Evolutionary conservation across 176 grass and related monocot genomes (phyloP).

Genomic region (Aechmea fasciata): DNA sequence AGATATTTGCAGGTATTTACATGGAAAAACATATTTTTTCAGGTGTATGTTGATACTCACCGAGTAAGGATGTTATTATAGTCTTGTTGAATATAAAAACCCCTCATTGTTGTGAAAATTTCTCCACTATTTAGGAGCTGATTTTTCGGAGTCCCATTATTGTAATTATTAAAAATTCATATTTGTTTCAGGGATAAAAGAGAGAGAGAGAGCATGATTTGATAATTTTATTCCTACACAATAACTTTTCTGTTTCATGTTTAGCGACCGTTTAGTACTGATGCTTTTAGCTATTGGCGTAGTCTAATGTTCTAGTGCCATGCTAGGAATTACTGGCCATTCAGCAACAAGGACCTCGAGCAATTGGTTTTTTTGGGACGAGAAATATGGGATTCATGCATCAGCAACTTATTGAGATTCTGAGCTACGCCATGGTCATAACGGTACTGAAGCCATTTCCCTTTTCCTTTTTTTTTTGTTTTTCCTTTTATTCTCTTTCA

Average conservation of each 20-base stretch:
- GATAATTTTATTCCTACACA: neutral
- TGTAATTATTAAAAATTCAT: neutral
- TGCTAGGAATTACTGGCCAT: conserved; percentile 90
- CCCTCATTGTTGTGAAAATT: neutral
- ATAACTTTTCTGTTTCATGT: neutral
- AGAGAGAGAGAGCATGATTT: neutral
- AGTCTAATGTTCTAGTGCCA: neutral
- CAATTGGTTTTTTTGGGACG: conserved; percentile 96
- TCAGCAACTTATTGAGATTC: conserved; percentile 99
- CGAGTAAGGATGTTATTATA: too few relatives aligned
- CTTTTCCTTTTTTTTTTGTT: conserved; percentile 6
- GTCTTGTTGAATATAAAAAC: neutral
- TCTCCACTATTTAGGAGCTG: neutral
- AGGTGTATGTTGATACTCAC: neutral
- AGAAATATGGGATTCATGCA: conserved; percentile 99
- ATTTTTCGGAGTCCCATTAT: neutral
- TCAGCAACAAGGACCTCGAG: conserved; percentile 91
- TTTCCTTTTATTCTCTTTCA: neutral
- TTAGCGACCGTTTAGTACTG: neutral
- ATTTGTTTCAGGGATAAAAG: neutral
- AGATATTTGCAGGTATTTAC: too few relatives aligned
- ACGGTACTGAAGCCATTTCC: conserved; percentile 33
- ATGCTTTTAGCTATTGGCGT: neutral
- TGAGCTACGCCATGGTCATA: conserved; percentile 99
- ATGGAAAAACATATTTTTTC: too few relatives aligned